Evolutionary conservation across 495 filamentous ascomycete species (phyloP), one percentile per base, ranked within the genome.

Genomic region (Penicillium manginii): DNA sequence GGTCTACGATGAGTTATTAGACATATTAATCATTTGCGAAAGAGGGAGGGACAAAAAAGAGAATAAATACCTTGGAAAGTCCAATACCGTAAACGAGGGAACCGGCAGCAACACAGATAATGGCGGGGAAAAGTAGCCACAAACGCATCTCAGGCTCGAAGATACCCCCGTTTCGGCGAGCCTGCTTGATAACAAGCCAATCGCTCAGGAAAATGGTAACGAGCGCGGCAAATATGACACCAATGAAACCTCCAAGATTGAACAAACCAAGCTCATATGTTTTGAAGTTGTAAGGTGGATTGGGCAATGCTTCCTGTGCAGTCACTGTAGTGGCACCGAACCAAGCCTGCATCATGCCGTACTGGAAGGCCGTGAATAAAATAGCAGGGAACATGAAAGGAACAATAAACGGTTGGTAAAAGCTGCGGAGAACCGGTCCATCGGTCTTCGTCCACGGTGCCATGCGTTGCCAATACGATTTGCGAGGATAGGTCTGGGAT

Each of bases 201-300:
- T 76, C 73, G 42, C 60, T 68, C 19, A 74, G 31, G 2, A 61
- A 58, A 23, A 67, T 65, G 10, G 59, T 60, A 19, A 57, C 58
- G 12, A 68, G 7, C 39, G 63, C 50, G 22, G 68, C 70, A 49
- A 73, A 47, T 8, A 68, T 47, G 22, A 54, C 61, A 12, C 70
- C 70, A 26, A 73, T 58, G 50, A 73, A 66, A 4, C 55, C 59
- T 23, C 68, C 61, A 10, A 76, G 40, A 54, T 68, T 73, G 32
- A 63, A 66, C 14, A 73, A 43, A 12, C 73, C 72, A 37, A 76
- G 58, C 12, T 55, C 55, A 32, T 59, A 49, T 23, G 69, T 32
- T 19, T 55, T 46, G 63, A 76, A 74, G 46, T 67, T 69, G 58
- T 76, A 76, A 12, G 73, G 71, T n/a, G 66, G 40, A 1, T 46